A percentile compares a stretch with the other conserved stretches of the same genome.
Conservation (phyloP, 768 basidiomycete species). For the Suillus spraguei region DNA sequence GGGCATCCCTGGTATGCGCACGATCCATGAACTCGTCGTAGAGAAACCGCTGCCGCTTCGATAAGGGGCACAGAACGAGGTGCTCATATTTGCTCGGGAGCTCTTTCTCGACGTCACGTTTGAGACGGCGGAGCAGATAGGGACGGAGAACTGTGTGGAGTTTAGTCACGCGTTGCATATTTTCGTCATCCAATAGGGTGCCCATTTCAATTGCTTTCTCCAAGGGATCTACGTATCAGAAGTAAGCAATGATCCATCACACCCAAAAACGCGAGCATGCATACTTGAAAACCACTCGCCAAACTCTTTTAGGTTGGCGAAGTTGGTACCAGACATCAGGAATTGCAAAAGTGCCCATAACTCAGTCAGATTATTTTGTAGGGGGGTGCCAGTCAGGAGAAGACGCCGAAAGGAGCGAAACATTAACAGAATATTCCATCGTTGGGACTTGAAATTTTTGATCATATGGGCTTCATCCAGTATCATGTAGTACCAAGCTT, state of each 20-base stretch:
- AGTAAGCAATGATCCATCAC: conserved; percentile 9
- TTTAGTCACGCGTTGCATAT: conserved; percentile 79
- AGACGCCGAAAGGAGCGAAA: conserved; percentile 86
- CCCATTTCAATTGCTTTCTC: conserved; percentile 94
- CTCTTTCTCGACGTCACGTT: conserved; percentile 96
- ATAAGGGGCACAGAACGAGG: conserved; percentile 83
- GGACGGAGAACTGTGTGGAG: conserved; percentile 96
- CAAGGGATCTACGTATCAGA: conserved; percentile 68
- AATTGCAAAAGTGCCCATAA: conserved; percentile 96
- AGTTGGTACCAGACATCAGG: conserved; percentile 85
- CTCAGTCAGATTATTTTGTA: conserved; percentile 96
- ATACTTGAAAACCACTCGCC: conserved; percentile 95
- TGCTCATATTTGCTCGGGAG: conserved; percentile 94
- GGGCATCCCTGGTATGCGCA: conserved; percentile 77
- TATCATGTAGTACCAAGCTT: conserved; percentile 95
- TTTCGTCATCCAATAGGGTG: conserved; percentile 75
- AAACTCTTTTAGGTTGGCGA: conserved; percentile 92
- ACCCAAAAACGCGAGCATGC: conserved; percentile 30
- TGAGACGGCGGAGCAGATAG: conserved; percentile 93
- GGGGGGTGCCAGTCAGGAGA: conserved; percentile 91
- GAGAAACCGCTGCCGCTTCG: conserved; percentile 91
- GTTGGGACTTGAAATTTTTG: conserved; percentile 93
- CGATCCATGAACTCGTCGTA: conserved; percentile 97
- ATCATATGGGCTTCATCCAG: conserved; percentile 98
- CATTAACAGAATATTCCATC: conserved; percentile 91